These are phyloP conservation scores for Bothriochloa decipiens DNA, from an alignment of 176 grass and related monocot genomes.

Conservation along the genomic window DNA sequence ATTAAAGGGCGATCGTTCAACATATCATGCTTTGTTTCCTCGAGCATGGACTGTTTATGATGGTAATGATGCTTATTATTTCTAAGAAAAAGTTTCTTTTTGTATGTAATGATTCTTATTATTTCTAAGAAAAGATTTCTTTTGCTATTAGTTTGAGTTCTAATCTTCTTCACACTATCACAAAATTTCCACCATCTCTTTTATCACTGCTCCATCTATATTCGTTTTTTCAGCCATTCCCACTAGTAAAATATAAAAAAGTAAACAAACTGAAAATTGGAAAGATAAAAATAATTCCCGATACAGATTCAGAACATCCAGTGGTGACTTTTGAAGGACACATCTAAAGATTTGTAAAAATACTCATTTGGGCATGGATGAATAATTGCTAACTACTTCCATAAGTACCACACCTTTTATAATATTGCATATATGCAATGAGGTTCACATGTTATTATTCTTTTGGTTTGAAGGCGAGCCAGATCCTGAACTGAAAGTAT, in stretches of 20 bases:
- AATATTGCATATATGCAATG: constrained; percentile 11
- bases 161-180: not conserved
- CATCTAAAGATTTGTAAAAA: not conserved
- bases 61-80: constrained; percentile 57
- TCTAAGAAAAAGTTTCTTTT: not conserved
- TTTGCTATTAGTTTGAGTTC: not conserved
- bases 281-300: not conserved
- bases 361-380: not conserved
- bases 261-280: not conserved
- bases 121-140: not conserved
- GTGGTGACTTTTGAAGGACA: not conserved
- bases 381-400: constrained; percentile 24
- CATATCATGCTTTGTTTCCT: constrained; percentile 98
- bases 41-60: constrained; percentile 98
- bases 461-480: constrained; percentile 75
- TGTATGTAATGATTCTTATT: constrained; percentile 45
- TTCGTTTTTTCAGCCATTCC: not conserved
- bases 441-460: constrained; percentile 39
- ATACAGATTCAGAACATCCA: not conserved
- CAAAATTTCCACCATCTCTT: not conserved
- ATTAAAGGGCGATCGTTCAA: constrained; percentile 86
- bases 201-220: not conserved
- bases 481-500: constrained; percentile 95
- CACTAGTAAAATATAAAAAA: not conserved
- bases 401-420: not conserved